These are phyloP conservation scores for Colletotrichum caudatum DNA, from an alignment of 2,329 filamentous ascomycete genomes.

Conservation along the genomic window DNA sequence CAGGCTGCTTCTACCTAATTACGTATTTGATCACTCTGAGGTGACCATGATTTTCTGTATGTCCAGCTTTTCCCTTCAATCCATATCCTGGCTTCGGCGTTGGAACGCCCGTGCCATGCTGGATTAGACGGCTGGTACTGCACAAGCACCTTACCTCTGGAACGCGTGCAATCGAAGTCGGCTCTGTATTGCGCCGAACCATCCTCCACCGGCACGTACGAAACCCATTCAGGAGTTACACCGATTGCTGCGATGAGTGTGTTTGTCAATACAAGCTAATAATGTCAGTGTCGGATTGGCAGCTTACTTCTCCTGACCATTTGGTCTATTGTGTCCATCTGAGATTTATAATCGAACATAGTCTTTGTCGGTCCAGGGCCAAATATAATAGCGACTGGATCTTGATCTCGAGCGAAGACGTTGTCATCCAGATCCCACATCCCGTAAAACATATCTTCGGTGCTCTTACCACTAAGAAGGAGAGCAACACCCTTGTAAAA, in stretches of 20 bases:
- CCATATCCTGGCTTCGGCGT: slow-evolving; percentile 3
- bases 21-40: neutral
- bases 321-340: neutral
- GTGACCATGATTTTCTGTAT: neutral
- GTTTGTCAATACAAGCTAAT: neutral
- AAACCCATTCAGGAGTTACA: neutral
- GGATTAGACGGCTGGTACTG: neutral
- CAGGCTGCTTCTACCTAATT: neutral
- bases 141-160: slow-evolving; percentile 2
- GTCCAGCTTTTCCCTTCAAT: neutral
- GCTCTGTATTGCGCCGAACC: neutral
- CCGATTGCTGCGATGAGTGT: neutral
- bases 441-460: neutral
- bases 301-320: neutral
- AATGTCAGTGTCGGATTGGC: neutral
- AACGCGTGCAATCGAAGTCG: neutral
- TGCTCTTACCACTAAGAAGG: neutral
- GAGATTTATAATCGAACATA: no score
- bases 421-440: neutral
- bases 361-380: neutral
- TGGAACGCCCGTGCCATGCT: neutral
- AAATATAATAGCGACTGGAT: neutral
- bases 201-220: neutral
- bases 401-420: neutral
- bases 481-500: neutral